Conservation (phyloP, 116 monocot species). For the Dioscorea cayenensis region DNA sequence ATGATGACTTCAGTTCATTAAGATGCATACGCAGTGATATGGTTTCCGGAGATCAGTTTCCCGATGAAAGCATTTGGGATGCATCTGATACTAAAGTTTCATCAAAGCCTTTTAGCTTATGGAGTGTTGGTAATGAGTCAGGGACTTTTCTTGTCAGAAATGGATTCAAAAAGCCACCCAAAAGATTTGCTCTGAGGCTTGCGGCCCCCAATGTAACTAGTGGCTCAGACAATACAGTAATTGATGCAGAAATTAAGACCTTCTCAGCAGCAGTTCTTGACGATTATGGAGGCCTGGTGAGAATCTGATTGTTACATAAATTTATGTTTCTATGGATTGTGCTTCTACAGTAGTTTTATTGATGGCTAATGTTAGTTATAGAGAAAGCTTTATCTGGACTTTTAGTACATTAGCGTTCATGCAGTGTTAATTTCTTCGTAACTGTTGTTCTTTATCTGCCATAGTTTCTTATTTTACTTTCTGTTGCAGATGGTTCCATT, state of each 20-base stretch:
- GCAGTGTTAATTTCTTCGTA: too few species aligned
- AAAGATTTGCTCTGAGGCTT: slow-evolving; percentile 79
- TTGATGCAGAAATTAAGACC: slow-evolving; percentile 73
- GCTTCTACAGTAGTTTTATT: not conserved
- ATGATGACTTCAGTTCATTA: slow-evolving; percentile 47
- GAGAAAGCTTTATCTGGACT: too few species aligned
- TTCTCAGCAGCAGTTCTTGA: slow-evolving; percentile 89
- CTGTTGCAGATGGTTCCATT: slow-evolving; percentile 91
- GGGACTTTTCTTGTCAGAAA: slow-evolving; percentile 90
- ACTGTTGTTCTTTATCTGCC: not conserved
- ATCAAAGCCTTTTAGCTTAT: slow-evolving; percentile 75
- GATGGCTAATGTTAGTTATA: too few species aligned
- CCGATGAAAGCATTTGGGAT: slow-evolving; percentile 94
- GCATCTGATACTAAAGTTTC: slow-evolving; percentile 43
- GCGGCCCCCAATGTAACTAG: slow-evolving; percentile 41
- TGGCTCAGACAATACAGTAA: slow-evolving; percentile 48
- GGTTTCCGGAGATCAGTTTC: slow-evolving; percentile 72
- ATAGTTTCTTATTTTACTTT: not conserved
- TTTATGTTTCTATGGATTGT: not conserved
- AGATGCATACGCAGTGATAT: slow-evolving; percentile 95
- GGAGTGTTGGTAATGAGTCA: slow-evolving; percentile 61
- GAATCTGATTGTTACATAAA: slow-evolving; percentile 3
- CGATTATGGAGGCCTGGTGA: slow-evolving; percentile 95
- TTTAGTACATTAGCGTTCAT: too few species aligned
- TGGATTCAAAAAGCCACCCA: slow-evolving; percentile 84